Evolutionary conservation across 2,329 filamentous ascomycete genomes (phyloP), one percentile per base, ranked within the genome.

Genomic region (Fusarium staphyleae): DNA sequence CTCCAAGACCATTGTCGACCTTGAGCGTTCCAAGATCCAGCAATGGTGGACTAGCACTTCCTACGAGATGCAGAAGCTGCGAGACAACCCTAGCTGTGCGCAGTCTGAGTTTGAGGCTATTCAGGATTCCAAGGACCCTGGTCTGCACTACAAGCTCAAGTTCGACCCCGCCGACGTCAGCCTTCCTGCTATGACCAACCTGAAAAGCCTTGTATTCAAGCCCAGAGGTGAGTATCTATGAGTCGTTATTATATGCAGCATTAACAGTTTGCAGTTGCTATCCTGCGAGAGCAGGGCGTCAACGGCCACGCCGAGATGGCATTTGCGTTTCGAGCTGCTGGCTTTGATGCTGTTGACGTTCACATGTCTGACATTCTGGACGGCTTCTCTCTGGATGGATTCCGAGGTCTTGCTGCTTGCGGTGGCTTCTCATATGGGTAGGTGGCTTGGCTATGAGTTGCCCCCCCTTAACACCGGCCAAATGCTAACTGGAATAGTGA

Each of bases 281-380:
- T 99, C 65, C 85, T 99, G 16, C 85, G 95, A 69, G 95, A 98
- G 74, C 92, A 97, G 73, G 95, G 95, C 72, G 91, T 96, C 63
- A 98, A 99, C 76, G 91, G 93, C 34, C 86, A 97, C 67, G 87
- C 91, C n/a, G 95, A 99, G 74, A 96, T 99, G 91, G 95, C 95
- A 1, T 98, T 96, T 69, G 92, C 93, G 41, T 98, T 98, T 81
- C 87, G 89, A 62, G 87, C 87, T 29, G 93, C 95, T 35, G 93
- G 93, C 30, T 98, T 98, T 77, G 88, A 92, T 42, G 86, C 93
- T 12, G 85, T 98, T 39, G 93, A 99, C 69, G 88, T 98, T 1
- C 93, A 97, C 80, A 98, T 99, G 95, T 95, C 89, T 3, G 93
- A 98, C 67, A 87, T 98, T 49, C 86, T 91, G 18, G 86, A 85